Base-by-base conservation (phyloP, 1,284 basidiomycete species). In the Laetiporus sulphureus region DNA sequence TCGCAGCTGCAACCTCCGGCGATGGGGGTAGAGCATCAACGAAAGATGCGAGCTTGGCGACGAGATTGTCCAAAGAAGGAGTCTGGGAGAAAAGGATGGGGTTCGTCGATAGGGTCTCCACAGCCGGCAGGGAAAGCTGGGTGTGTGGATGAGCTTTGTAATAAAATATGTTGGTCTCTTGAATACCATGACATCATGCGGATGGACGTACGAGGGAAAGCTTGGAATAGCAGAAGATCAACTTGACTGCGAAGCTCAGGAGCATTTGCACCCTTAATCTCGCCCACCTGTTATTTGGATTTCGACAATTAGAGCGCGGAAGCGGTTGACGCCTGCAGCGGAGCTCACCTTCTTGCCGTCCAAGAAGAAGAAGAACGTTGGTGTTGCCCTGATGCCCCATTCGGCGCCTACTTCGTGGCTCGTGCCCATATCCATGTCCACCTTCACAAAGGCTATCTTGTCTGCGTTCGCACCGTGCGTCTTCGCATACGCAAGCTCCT, bases 291-390 rank as follows among this genome's bases (percentile, higher is more conserved):
- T 21, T n/a, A n/a, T n/a, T n/a, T n/a, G n/a, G n/a, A n/a, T n/a
- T n/a, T n/a, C n/a, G n/a, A n/a, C n/a, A n/a, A n/a, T n/a, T n/a
- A n/a, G n/a, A n/a, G n/a, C n/a, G n/a, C n/a, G n/a, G n/a, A n/a
- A n/a, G n/a, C n/a, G n/a, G n/a, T n/a, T n/a, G n/a, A n/a, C n/a
- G n/a, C n/a, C n/a, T n/a, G n/a, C n/a, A n/a, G n/a, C 15, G 8
- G 29, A 3, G 20, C 38, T 7, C 34, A 83, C 84, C 75, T 89
- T 87, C 49, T 76, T 71, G 1, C 84, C 86, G 46, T 87, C 71
- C 50, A 82, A 59, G 67, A 91, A 93, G 65, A 89, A 91, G 39
- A 86, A 67, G 59, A 92, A 93, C 3, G 90, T 92, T 3, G 91
- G 91, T 1, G 88, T 93, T 0, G 73, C 89, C n/a, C 72, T 61